phyloP scores from a whole-genome alignment of 306 rosid genomes.

The Cucurbita argyrosperma region DNA sequence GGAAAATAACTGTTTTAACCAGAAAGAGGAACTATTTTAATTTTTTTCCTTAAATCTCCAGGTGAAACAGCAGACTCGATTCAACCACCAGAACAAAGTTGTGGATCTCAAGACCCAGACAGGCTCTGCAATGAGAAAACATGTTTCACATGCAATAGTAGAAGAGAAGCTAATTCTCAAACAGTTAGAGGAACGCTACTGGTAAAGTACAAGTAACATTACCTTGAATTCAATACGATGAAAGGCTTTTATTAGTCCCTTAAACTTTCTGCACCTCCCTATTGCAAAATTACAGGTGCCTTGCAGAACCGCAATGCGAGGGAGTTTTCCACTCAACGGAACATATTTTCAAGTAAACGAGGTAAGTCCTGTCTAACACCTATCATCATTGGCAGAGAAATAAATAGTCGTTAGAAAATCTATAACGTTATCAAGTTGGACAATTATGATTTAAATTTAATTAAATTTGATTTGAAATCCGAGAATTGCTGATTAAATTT shows the following conservation, averaged over 20 bases:
- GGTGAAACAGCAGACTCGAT: slow-evolving; percentile 70
- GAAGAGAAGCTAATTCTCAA: slow-evolving; percentile 58
- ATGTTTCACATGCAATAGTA: slow-evolving; percentile 61
- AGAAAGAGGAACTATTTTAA: background rate
- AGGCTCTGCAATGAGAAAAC: slow-evolving; percentile 44
- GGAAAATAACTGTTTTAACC: background rate
- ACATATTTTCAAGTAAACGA: slow-evolving; percentile 93
- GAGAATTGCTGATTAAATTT: too few relatives aligned
- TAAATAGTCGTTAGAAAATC: background rate
- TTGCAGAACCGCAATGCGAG: slow-evolving; percentile 81
- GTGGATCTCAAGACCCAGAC: slow-evolving; percentile 35
- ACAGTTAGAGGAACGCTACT: slow-evolving; percentile 75
- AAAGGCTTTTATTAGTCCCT: background rate
- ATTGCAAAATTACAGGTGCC: slow-evolving; percentile 41
- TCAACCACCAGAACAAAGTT: slow-evolving; percentile 52
- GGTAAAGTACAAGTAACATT: slow-evolving; percentile 19
- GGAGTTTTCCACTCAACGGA: slow-evolving; percentile 89
- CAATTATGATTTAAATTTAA: too few relatives aligned
- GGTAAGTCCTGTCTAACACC: slow-evolving; percentile 21
- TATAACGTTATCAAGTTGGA: background rate
- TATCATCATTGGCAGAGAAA: background rate
- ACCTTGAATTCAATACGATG: background rate
- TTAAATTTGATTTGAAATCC: background rate
- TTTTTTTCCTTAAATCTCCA: slow-evolving; percentile 10
- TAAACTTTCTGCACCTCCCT: background rate